These are phyloP conservation scores for Chalciporus pseudorubinellus DNA, from an alignment of 768 basidiomycete species.

Conservation along the genomic window DNA sequence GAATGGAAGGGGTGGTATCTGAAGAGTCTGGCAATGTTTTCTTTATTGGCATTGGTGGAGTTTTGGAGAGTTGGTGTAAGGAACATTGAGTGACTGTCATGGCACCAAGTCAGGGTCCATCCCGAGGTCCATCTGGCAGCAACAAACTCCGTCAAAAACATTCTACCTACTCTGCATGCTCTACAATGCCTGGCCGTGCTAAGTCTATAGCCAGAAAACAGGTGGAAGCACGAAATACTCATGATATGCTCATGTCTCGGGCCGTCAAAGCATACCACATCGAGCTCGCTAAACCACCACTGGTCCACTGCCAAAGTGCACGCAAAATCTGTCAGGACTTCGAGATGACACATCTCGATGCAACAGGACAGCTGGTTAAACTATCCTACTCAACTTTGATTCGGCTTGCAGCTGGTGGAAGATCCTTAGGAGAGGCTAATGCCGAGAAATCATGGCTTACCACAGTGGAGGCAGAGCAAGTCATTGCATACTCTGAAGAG, in stretches of 20 bases:
- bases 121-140: not conserved
- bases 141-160: not conserved
- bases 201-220: not conserved
- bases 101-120: not conserved
- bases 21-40: not conserved
- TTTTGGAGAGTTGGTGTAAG: not conserved
- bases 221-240: not conserved
- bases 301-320: not conserved
- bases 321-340: too few species aligned
- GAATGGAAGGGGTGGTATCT: not conserved
- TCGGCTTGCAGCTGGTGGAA: constrained; percentile 16
- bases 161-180: not conserved
- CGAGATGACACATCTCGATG: not conserved
- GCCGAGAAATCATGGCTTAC: constrained; percentile 29
- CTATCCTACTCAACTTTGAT: constrained; percentile 18
- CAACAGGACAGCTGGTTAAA: constrained; percentile 14
- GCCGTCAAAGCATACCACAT: constrained; percentile 4
- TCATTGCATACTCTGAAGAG: constrained; percentile 31
- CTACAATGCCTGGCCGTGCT: not conserved
- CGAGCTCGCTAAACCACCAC: constrained; percentile 4
- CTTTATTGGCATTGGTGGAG: not conserved
- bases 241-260: constrained; percentile 6
- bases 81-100: not conserved
- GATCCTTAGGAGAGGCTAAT: constrained; percentile 25
- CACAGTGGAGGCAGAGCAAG: constrained; percentile 23